Conservation (phyloP, 2,329 filamentous ascomycete species). For the Fusarium sp. region DNA sequence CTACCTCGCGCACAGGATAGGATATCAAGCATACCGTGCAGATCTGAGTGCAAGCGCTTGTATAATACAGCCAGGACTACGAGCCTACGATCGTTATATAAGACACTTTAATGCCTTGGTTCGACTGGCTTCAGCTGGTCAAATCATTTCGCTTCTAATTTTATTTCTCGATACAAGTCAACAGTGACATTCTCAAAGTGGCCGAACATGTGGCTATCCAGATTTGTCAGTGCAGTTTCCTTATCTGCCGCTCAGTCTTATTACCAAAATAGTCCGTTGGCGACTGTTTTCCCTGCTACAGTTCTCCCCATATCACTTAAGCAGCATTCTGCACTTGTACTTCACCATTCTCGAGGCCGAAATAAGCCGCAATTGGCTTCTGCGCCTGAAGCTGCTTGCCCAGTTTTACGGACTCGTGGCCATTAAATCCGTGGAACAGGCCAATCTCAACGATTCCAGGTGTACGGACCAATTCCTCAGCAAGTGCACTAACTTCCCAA, state of each 20-base stretch:
- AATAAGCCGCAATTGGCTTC: conserved; percentile 94
- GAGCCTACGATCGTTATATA: conserved; percentile 54
- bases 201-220: conserved; percentile 10
- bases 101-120: conserved; percentile 48
- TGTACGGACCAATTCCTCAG: conserved; percentile 81
- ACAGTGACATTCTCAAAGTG: conserved; percentile 9
- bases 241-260: conserved; percentile 6
- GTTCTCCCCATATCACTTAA: conserved; percentile 14
- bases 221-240: background rate
- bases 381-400: conserved; percentile 78
- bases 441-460: conserved; percentile 93
- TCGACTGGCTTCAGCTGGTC: conserved; percentile 31
- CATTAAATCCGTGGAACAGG: conserved; percentile 87
- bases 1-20: conserved; percentile 43
- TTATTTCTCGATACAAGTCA: conserved; percentile 9
- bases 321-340: conserved; percentile 57
- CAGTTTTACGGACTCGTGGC: conserved; percentile 69
- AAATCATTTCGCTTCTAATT: conserved; percentile 34
- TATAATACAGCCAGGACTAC: conserved; percentile 54
- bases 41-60: conserved; percentile 52
- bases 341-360: conserved; percentile 86
- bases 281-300: background rate
- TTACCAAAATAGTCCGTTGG: background rate
- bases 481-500: conserved; percentile 85
- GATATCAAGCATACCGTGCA: conserved; percentile 53